Percentiles rank a stretch among this genome's conserved stretches.
These are phyloP conservation scores for Oidiodendron maius DNA, from an alignment of 495 filamentous ascomycete genomes.

Conservation along the genomic window DNA sequence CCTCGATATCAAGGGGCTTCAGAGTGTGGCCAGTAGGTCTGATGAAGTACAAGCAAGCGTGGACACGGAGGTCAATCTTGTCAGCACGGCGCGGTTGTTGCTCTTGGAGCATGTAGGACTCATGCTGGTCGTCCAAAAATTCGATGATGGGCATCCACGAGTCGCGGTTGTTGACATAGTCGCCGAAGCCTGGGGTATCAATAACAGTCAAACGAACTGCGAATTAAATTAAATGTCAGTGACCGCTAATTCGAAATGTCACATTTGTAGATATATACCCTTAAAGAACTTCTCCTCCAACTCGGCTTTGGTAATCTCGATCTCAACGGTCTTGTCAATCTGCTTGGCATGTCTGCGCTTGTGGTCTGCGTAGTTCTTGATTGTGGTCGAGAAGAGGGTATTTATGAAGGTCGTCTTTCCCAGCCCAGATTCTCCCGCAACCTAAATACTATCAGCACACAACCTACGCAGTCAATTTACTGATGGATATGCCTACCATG, in stretches of 20 bases:
- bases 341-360: slow-evolving; percentile 98
- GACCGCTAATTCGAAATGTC: slow-evolving; percentile 8
- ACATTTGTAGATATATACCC: slow-evolving; percentile 49
- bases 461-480: neutral
- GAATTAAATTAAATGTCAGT: slow-evolving; percentile 13
- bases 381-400: slow-evolving; percentile 98
- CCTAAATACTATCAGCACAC: slow-evolving; percentile 39
- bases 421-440: slow-evolving; percentile 96
- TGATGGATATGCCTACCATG: slow-evolving; percentile 60
- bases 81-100: slow-evolving; percentile 95
- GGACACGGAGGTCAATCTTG: slow-evolving; percentile 98
- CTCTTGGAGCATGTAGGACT: slow-evolving; percentile 99
- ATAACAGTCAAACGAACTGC: slow-evolving; percentile 96
- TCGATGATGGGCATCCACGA: slow-evolving; percentile 99
- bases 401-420: slow-evolving; percentile 99
- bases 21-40: slow-evolving; percentile 95
- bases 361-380: slow-evolving; percentile 99
- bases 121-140: slow-evolving; percentile 98
- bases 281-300: slow-evolving; percentile 99
- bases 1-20: slow-evolving; percentile 98
- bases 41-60: slow-evolving; percentile 98
- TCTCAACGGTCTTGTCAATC: slow-evolving; percentile 98
- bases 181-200: slow-evolving; percentile 96
- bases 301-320: slow-evolving; percentile 99
- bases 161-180: slow-evolving; percentile 99